phyloP scores from a whole-genome alignment of 106 monocot genomes.

The Narthecium ossifragum region DNA sequence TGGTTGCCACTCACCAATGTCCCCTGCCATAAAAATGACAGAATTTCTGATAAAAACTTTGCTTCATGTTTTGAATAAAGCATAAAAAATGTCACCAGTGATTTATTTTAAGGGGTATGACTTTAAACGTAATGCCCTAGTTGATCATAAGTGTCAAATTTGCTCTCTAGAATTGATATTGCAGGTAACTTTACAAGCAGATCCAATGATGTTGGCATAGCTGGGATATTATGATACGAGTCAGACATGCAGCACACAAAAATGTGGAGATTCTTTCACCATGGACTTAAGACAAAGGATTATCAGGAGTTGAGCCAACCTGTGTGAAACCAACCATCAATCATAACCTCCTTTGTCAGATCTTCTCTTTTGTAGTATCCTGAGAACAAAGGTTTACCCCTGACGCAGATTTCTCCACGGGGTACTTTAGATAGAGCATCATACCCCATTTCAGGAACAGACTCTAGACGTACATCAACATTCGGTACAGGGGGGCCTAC shows the following conservation, averaged over 20 bases:
- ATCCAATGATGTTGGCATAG: too few species aligned
- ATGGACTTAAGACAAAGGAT: too few species aligned
- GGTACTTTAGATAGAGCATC: conserved; percentile 62
- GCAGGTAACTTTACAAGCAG: too few species aligned
- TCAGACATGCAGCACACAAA: too few species aligned
- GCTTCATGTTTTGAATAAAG: too few species aligned
- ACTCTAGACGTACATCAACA: conserved; percentile 79
- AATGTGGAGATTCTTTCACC: too few species aligned
- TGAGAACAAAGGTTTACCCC: conserved; percentile 83
- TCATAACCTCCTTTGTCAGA: conserved; percentile 73
- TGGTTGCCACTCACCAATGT: conserved; percentile 89
- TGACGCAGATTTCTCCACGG: conserved; percentile 82
- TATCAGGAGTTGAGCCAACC: conserved; percentile 51
- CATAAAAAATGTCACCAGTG: too few species aligned
- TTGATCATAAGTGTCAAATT: too few species aligned
- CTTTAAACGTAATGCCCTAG: too few species aligned
- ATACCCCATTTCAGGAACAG: conserved; percentile 94
- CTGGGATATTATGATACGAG: too few species aligned
- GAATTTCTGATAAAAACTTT: not conserved
- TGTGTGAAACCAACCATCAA: conserved; percentile 99
- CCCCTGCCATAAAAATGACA: conserved; percentile 39
- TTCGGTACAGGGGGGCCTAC: conserved; percentile 89
- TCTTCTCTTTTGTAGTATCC: conserved; percentile 95
- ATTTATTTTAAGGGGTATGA: too few species aligned
- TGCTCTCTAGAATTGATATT: too few species aligned